A percentile compares a stretch with the other conserved stretches of the same genome.
These are phyloP conservation scores for Blepharisma undulans DNA, from an alignment of 169 alveolate species.

Conservation along the genomic window DNA sequence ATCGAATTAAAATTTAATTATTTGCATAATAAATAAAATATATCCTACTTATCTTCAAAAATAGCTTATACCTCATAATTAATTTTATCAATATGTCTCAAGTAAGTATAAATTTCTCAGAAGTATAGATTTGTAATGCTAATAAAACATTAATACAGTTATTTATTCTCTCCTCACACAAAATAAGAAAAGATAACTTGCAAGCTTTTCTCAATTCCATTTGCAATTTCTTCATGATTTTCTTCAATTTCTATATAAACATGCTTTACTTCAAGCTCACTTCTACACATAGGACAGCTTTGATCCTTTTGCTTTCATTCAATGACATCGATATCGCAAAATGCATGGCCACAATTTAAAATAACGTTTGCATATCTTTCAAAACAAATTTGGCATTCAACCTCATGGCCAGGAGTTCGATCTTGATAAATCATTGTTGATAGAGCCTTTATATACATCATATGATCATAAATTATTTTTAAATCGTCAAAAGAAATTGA, in stretches of 20 bases:
- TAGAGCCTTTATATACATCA: background rate
- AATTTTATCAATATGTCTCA: background rate
- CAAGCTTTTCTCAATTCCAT: background rate
- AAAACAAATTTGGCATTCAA: background rate
- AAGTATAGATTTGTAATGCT: background rate
- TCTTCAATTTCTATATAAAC: background rate
- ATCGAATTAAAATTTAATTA: too few species aligned
- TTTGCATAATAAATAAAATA: too few species aligned
- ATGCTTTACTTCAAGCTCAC: background rate
- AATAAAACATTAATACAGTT: too few species aligned
- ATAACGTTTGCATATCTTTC: background rate
- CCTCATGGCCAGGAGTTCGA: background rate
- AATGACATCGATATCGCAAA: background rate
- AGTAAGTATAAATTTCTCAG: background rate
- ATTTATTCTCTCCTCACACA: background rate
- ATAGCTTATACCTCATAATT: too few species aligned
- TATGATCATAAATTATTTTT: background rate
- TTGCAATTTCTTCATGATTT: background rate
- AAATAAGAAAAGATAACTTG: background rate
- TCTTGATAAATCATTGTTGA: background rate
- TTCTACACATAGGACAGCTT: slow-evolving; percentile 11
- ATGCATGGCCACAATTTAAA: slow-evolving; percentile 12
- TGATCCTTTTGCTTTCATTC: background rate
- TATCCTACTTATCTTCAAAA: too few species aligned
- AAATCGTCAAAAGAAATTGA: background rate